Evolutionary conservation across 2,329 filamentous ascomycete genomes (phyloP), one percentile per base, ranked within the genome.

Genomic region (Fusarium ramigenum): DNA sequence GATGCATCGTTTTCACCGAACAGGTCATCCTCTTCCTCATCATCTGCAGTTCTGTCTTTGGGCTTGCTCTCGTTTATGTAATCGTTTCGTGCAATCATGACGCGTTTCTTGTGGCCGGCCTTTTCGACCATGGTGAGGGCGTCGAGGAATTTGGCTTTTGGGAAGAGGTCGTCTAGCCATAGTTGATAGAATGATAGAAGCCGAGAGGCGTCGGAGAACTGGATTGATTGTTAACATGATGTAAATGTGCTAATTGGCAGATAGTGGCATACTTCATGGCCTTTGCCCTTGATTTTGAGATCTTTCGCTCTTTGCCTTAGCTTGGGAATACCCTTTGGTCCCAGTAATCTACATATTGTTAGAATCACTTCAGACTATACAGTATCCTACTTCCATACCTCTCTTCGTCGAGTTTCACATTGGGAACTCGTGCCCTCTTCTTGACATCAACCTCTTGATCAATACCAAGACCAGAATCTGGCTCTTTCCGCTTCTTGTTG

Each of bases 131-230:
- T 97, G 43, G 88, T 85, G 11, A 98, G 85, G 6, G 93, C 96
- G 78, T 99, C 96, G 53, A 93, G 89, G 78, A 99, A 99, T 78
- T 95, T 96, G 9, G 96, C 96, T 79, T 97, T 95, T 18, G 96
- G 96, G 79, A 95, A 99, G 18, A 99, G 86, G 79, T 98, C 95
- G 82, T 99, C 96, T 4, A 99, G 92, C 96, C 96, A 99, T 63
- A 97, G 83, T 80, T 98, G 96, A 80, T 98, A 99, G 80, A 97
- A 93, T 30, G 93, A 94, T 53, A 99, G 87, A 30, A 99, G 87
- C 21, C 91, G 90, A 1, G 92, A 89, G 16, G 95, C 90, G 79
- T 99, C 96, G 23, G 93, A 92, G 82, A 96, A 98, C 91, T 96
- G 60, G 7, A 12, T 9, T 14, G n/a, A 30, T 2, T 39, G 23